Evolutionary conservation across 2,329 filamentous ascomycete genomes (phyloP), one percentile per base, ranked within the genome.

Genomic region (Basipetospora chlamydospora): DNA sequence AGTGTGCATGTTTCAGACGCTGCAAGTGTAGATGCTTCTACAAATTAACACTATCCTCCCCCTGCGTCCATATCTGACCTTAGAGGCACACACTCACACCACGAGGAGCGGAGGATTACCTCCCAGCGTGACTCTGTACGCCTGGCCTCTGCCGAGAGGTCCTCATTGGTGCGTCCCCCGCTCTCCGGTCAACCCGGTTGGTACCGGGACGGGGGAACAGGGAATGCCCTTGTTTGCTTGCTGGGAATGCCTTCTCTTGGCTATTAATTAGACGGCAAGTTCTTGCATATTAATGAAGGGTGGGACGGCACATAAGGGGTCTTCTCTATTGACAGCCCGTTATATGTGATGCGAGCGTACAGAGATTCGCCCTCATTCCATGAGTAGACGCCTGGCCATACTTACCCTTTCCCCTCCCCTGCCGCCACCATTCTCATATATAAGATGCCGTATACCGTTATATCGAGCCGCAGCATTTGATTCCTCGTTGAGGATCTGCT

Each of bases 271-370:
- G 18, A 13, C 30, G 30, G 30, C 30, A 33, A 22, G 25, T 34
- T 11, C 32, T 13, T 26, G n/a, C 25, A 3, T 26, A 10, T 10
- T 23, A 23, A 11, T 6, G 17, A 26, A 34, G 20, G 20, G 13
- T 21, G 17, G n/a, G 8, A 23, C 20, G 32, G 28, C 35, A 32
- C 7, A 28, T 38, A 32, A 31, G 29, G 29, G 13, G n/a, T n/a
- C n/a, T 26, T 12, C 12, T 10, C 23, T 15, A 16, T 31, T 32
- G n/a, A n/a, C n/a, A n/a, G n/a, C 13, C 21, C 21, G n/a, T 26
- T 23, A 11, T 11, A 23, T 23, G 6, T 23, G 22, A 23, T 11
- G 22, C 22, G 6, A 23, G 11, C 6, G 22, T 23, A 6, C 11
- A 6, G 6, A 11, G 6, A 11, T 11, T 11, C 11, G 22, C 22